Conservation (phyloP, 1,284 basidiomycete species). For the Thelephora terrestris region DNA sequence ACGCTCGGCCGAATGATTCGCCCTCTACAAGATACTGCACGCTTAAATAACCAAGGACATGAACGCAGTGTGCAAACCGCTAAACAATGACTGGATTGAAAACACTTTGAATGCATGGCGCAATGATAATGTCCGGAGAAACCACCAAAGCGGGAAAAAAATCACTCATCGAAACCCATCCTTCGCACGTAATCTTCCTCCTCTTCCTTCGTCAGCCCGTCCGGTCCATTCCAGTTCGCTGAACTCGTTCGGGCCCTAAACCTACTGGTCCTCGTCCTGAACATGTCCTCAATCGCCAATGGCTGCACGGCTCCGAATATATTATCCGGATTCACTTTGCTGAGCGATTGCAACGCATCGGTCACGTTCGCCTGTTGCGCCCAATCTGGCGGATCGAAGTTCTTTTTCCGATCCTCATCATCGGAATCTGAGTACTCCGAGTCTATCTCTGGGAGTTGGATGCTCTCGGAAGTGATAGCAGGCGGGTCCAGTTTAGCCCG, state of each 20-base stretch:
- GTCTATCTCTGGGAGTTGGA: slow-evolving; percentile 87
- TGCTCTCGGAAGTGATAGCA: slow-evolving; percentile 60
- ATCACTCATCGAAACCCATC: slow-evolving; percentile 67
- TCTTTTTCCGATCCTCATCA: slow-evolving; percentile 67
- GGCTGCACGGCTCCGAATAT: slow-evolving; percentile 84
- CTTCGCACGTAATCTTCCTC: slow-evolving; percentile 77
- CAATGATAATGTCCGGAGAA: too few relatives aligned
- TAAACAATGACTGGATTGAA: too few relatives aligned
- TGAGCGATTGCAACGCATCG: slow-evolving; percentile 69
- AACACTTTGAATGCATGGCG: too few relatives aligned
- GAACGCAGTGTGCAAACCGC: too few relatives aligned
- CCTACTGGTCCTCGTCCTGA: slow-evolving; percentile 61
- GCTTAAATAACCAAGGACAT: too few relatives aligned
- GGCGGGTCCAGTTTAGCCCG: slow-evolving; percentile 51
- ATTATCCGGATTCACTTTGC: slow-evolving; percentile 82
- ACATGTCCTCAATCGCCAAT: slow-evolving; percentile 80
- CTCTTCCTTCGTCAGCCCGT: slow-evolving; percentile 75
- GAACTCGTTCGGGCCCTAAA: slow-evolving; percentile 87
- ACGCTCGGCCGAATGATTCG: too few relatives aligned
- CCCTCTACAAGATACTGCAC: too few relatives aligned
- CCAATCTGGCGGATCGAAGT: slow-evolving; percentile 75
- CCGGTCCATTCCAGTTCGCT: slow-evolving; percentile 86
- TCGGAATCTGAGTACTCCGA: slow-evolving; percentile 95
- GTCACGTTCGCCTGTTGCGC: slow-evolving; percentile 83
- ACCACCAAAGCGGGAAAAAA: background rate